Percentiles rank a stretch among this genome's conserved stretches.
phyloP scores from a whole-genome alignment of 805 yeast genomes.

The Kurtzmaniella fragi region DNA sequence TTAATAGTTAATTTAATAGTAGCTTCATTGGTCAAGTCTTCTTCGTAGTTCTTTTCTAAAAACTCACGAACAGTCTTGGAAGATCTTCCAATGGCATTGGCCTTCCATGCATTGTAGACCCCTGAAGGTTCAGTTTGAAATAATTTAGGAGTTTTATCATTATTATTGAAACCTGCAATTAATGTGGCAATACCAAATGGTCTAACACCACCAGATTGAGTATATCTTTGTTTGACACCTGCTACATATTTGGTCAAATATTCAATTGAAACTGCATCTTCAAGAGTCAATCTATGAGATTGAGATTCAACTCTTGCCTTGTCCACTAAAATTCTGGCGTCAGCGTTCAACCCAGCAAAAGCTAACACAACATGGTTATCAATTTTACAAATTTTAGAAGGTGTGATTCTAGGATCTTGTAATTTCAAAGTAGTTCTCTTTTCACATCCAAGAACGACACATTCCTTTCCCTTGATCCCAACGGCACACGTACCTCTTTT shows the following conservation, averaged over 20 bases:
- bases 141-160: conserved; percentile 73
- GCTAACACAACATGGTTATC: conserved; percentile 90
- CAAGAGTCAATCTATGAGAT: conserved; percentile 87
- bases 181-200: conserved; percentile 96
- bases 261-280: conserved; percentile 88
- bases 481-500: conserved; percentile 98
- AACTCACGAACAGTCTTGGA: conserved; percentile 94
- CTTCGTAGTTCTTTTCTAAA: conserved; percentile 78
- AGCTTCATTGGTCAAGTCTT: conserved; percentile 59
- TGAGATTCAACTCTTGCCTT: conserved; percentile 97
- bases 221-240: conserved; percentile 95
- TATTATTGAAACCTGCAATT: conserved; percentile 92
- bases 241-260: conserved; percentile 92
- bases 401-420: conserved; percentile 95
- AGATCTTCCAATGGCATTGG: conserved; percentile 93
- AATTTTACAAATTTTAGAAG: conserved; percentile 85
- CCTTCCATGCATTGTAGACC: conserved; percentile 96
- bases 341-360: conserved; percentile 98
- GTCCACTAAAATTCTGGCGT: conserved; percentile 90
- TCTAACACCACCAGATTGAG: conserved; percentile 97
- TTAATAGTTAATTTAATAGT: conserved; percentile 79
- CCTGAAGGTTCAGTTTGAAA: conserved; percentile 98
- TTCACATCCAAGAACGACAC: conserved; percentile 94
- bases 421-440: conserved; percentile 90
- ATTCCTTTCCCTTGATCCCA: conserved; percentile 85